These are phyloP conservation scores for Aspergillus ruber DNA, from an alignment of 2,329 filamentous ascomycete species.

Conservation along the genomic window DNA sequence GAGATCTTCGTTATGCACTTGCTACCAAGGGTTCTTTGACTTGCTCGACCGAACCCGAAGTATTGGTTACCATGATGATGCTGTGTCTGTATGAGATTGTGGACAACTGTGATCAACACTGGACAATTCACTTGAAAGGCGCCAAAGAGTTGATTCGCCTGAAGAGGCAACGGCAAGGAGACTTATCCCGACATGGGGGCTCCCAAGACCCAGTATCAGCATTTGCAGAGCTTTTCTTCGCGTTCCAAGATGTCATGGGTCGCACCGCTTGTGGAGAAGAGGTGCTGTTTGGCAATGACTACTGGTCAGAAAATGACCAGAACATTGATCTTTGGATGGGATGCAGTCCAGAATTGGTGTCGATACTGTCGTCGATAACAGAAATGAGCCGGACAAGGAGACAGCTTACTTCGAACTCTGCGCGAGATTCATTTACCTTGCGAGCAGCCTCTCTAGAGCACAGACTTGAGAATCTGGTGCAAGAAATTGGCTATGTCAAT, in stretches of 20 bases:
- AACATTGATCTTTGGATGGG: conserved; percentile 44
- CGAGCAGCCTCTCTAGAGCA: conserved; percentile 30
- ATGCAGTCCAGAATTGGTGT: conserved; percentile 43
- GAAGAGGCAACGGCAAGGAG: conserved; percentile 22
- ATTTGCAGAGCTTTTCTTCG: conserved; percentile 44
- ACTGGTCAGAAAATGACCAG: conserved; percentile 38
- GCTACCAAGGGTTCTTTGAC: conserved; percentile 19
- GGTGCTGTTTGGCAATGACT: conserved; percentile 43
- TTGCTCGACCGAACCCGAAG: conserved; percentile 27
- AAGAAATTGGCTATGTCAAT: conserved; percentile 25
- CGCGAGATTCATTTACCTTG: conserved; percentile 21
- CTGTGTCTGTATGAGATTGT: conserved; percentile 43
- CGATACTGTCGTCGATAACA: conserved; percentile 43
- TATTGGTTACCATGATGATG: conserved; percentile 41
- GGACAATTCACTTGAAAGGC: conserved; percentile 45
- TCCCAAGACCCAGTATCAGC: conserved; percentile 23
- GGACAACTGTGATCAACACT: conserved; percentile 39
- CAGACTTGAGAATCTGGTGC: conserved; percentile 28
- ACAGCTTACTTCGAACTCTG: conserved; percentile 17
- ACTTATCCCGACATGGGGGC: conserved; percentile 6
- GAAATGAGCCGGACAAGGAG: conserved; percentile 38
- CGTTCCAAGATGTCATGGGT: conserved; percentile 48
- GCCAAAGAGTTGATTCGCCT: conserved; percentile 43
- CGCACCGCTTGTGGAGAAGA: conserved; percentile 46
- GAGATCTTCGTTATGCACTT: conserved; percentile 30